Evolutionary conservation across 2,329 filamentous ascomycete genomes (phyloP), one percentile per base, ranked within the genome.

Genomic region (Hymenoscyphus albidus): DNA sequence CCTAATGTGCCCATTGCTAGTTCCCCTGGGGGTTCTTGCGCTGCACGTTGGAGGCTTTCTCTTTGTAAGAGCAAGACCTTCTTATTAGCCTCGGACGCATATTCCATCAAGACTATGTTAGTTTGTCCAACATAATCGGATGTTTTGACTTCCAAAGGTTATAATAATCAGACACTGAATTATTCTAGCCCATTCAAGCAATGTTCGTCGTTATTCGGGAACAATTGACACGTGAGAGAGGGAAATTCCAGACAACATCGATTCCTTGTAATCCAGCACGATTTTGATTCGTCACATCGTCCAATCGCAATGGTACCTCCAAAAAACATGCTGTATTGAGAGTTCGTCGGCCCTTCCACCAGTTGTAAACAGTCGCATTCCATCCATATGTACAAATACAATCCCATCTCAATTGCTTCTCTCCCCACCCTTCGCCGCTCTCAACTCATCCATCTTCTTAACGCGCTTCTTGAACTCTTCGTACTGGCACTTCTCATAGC

Each of bases 401-500:
- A 31, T 39, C 22, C 40, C 27, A 48, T 13, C 62, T 73, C 78
- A 97, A 80, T 97, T 97, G 84, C 91, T 96, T 79, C 94, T 87
- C 74, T 85, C 88, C 67, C 92, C 93, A 65, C 81, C 87, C 85
- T 96, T 96, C 66, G 91, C 88, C 71, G 87, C 93, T 76, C 93
- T 86, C 76, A 99, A 81, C 83, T 99, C 93, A 74, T 98, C 88
- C 95, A 99, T 99, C 88, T 97, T 98, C 76, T 90, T 92, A 70
- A 99, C 95, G 65, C 95, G 88, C 85, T 94, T 92, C 88, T 97
- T 97, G 85, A 99, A 99, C 78, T 98, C 95, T 70, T 91, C 91
- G 80, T 99, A 99, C 77, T 99, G 95, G 86, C 95, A 99, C 80
- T 98, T 98, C 78, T 99, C 95, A 84, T 99, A 99, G 76, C 88